phyloP scores from a whole-genome alignment of 805 yeast species.

The Barnettozyma vustinii region DNA sequence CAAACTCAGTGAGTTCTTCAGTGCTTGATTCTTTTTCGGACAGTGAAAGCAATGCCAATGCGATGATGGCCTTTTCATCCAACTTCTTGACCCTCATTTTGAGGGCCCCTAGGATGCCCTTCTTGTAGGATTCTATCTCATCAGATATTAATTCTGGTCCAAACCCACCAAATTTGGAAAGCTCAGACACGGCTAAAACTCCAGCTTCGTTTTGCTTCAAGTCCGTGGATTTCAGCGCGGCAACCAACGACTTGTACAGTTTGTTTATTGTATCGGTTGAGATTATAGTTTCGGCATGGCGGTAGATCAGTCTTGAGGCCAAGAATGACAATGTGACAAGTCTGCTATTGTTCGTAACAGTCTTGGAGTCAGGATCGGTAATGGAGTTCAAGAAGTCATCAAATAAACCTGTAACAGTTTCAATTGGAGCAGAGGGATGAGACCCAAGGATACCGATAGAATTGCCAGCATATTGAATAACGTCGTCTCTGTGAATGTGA shows the following conservation, averaged over 20 bases:
- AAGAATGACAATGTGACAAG: slow-evolving; percentile 38
- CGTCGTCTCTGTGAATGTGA: slow-evolving; percentile 17
- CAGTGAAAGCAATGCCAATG: slow-evolving; percentile 53
- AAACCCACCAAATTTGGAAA: slow-evolving; percentile 36
- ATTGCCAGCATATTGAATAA: slow-evolving; percentile 35
- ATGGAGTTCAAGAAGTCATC: slow-evolving; percentile 7
- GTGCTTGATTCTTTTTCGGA: slow-evolving; percentile 23
- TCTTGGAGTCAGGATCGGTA: slow-evolving; percentile 9
- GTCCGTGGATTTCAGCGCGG: slow-evolving; percentile 10
- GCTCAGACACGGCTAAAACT: slow-evolving; percentile 27
- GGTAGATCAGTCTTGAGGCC: slow-evolving; percentile 36
- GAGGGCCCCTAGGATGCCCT: slow-evolving; percentile 26
- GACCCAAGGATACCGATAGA: slow-evolving; percentile 45
- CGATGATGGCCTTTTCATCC: slow-evolving; percentile 53
- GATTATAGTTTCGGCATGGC: slow-evolving; percentile 11
- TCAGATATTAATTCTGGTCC: slow-evolving; percentile 13
- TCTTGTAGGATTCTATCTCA: slow-evolving; percentile 20
- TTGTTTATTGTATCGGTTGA: not conserved
- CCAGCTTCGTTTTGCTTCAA: slow-evolving; percentile 14
- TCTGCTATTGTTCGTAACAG: slow-evolving; percentile 12
- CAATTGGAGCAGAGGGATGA: slow-evolving; percentile 29
- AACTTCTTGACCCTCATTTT: slow-evolving; percentile 42
- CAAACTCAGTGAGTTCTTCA: slow-evolving; percentile 26
- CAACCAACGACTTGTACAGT: slow-evolving; percentile 1
- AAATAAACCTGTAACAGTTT: slow-evolving; percentile 6